Base-by-base conservation (phyloP, 805 yeast species). In the Candida maesae region DNA sequence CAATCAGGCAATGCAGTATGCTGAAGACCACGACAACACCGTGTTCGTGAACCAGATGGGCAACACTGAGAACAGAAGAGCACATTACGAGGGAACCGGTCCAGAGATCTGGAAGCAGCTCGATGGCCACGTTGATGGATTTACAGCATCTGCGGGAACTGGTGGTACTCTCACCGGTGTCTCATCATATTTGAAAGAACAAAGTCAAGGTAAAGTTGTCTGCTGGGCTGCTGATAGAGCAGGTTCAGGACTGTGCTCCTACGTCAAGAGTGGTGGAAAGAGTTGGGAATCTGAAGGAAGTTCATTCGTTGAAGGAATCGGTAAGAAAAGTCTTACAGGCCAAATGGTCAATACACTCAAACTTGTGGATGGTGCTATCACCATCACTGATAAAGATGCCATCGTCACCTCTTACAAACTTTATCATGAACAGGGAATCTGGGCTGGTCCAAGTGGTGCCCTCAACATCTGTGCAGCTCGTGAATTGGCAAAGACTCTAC, bases 161-260 rank as follows among this genome's bases (percentile, higher is more conserved):
- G 95, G 84, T 35, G 95, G 95, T 46, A 85, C 95, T 5, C 80
- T 86, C 32, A 65, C 83, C 16, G 95, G 95, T 33, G 81, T 81
- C 31, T 71, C 88, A 3, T 64, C 67, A 42, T 86, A 66, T 58
- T 69, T 85, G 49, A 82, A 76, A 53, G 79, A 73, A 50, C 50
- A 61, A 30, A 25, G 37, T 4, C 50, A 64, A 28, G 60, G 70
- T 0, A 33, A 54, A 0, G 53, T 79, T 1, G 63, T 61, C 34
- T 68, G 79, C 2, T 67, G 81, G 14, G 64, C 85, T 26, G 89
- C 95, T 1, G 95, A 85, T 58, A 90, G 91, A 1, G 89, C 80
- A 49, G 95, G 95, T 0, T 78, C 86, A 7, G 95, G 95, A 0
- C 64, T 86, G 13, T 48, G 49, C 16, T 45, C 51, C 3, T 55